Conservation (phyloP, 2,329 filamentous ascomycete genomes). For the Ophiostoma sp. region DNA sequence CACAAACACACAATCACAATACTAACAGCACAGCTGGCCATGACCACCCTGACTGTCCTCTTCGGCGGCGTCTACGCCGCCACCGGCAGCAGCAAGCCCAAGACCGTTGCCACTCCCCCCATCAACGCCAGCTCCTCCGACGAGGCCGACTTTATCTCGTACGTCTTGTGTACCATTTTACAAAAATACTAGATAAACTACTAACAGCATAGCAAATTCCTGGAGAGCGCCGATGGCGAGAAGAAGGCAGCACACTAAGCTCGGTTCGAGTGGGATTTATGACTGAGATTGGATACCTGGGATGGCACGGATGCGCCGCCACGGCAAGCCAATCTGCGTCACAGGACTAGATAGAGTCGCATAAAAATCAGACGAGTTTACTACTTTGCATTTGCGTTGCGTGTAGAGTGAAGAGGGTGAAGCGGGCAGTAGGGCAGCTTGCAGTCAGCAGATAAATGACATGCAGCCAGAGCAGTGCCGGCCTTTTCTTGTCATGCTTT, state of each 20-base stretch:
- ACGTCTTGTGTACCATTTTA: constrained; percentile 32
- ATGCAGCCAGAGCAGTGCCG: no score
- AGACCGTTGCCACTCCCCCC: constrained; percentile 45
- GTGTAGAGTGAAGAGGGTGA: no score
- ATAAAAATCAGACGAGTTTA: constrained; percentile 4
- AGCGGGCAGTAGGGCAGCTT: no score
- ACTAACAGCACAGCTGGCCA: constrained; percentile 45
- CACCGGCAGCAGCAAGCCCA: constrained; percentile 42
- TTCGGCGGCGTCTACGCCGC: constrained; percentile 47
- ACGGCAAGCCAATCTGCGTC: no score
- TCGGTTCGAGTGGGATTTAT: neutral
- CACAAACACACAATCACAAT: neutral
- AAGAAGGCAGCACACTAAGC: constrained; percentile 27
- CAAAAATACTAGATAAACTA: neutral
- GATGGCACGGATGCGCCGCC: neutral
- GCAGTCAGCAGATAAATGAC: neutral
- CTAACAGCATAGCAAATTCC: constrained; percentile 41
- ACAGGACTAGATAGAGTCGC: neutral
- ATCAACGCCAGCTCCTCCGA: constrained; percentile 59
- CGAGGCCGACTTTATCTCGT: constrained; percentile 63
- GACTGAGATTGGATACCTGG: neutral
- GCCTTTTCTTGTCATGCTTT: no score
- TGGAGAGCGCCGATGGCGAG: constrained; percentile 41
- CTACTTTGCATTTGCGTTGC: no score
- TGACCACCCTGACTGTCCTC: constrained; percentile 49